These are phyloP conservation scores for Vaccinium myrtillus DNA, from an alignment of 148 eudicot species.

Conservation along the genomic window DNA sequence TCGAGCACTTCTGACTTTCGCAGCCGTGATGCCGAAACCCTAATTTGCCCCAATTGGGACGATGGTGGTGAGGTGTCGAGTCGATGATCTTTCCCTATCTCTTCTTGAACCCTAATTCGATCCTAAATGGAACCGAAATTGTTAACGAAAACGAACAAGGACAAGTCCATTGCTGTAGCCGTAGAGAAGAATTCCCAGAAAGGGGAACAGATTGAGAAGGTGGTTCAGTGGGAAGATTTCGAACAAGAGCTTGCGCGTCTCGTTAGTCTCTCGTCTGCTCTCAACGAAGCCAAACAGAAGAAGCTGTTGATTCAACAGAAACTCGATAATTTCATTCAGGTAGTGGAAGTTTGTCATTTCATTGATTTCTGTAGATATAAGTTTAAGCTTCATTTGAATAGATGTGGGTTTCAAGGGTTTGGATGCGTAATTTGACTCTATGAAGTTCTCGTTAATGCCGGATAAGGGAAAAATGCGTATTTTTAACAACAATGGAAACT, in stretches of 20 bases:
- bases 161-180: background rate
- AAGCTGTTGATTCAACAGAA: constrained; percentile 47
- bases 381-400: background rate
- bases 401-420: background rate
- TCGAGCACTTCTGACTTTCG: background rate
- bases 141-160: background rate
- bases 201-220: constrained; percentile 29
- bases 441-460: background rate
- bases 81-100: constrained; percentile 9
- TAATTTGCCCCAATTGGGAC: constrained; percentile 10
- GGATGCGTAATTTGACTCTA: background rate
- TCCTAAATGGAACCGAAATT: constrained; percentile 17
- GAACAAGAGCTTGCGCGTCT: constrained; percentile 73
- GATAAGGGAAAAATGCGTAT: background rate
- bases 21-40: constrained; percentile 15
- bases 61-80: constrained; percentile 27
- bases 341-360: constrained; percentile 9
- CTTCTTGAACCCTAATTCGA: constrained; percentile 13
- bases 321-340: constrained; percentile 58
- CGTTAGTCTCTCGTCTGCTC: constrained; percentile 68
- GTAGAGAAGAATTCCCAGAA: background rate
- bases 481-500: background rate
- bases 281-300: constrained; percentile 51
- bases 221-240: constrained; percentile 78
- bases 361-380: background rate